phyloP scores from a whole-genome alignment of 441 rosid species.

The Caryocar brasiliense region DNA sequence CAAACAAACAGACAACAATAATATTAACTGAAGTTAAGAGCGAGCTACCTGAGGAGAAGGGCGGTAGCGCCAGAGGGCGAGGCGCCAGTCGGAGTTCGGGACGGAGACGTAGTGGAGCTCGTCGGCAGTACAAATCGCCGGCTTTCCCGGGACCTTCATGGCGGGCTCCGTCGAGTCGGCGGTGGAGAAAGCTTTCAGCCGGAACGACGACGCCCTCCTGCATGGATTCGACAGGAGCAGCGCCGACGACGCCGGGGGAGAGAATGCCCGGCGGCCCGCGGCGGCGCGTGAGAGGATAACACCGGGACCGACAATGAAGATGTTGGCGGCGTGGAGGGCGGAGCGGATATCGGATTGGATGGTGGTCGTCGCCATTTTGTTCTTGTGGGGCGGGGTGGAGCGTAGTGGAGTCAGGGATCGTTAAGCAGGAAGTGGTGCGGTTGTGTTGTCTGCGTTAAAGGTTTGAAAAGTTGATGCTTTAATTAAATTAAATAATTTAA shows the following conservation, averaged over 20 bases:
- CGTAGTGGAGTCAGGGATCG: no score
- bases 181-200: conserved; percentile 43
- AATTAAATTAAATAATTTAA: no score
- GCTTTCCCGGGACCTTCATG: conserved; percentile 39
- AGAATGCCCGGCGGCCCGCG: conserved; percentile 8
- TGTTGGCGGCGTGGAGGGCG: conserved; percentile 31
- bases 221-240: no score
- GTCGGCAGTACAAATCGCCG: conserved; percentile 74
- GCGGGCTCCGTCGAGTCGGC: no score
- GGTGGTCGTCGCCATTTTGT: neutral
- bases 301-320: conserved; percentile 11
- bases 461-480: no score
- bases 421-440: no score
- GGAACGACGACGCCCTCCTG: conserved; percentile 18
- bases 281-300: conserved; percentile 8
- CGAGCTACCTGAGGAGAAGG: conserved; percentile 60
- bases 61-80: conserved; percentile 88
- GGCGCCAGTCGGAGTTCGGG: conserved; percentile 69
- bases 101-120: conserved; percentile 76
- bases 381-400: no score
- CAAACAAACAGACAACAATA: neutral
- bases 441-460: no score
- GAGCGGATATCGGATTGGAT: conserved; percentile 45
- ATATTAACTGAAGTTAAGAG: neutral
- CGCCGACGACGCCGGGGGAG: no score